Conservation (phyloP, 768 basidiomycete genomes). For the Boletellus emodensis region DNA sequence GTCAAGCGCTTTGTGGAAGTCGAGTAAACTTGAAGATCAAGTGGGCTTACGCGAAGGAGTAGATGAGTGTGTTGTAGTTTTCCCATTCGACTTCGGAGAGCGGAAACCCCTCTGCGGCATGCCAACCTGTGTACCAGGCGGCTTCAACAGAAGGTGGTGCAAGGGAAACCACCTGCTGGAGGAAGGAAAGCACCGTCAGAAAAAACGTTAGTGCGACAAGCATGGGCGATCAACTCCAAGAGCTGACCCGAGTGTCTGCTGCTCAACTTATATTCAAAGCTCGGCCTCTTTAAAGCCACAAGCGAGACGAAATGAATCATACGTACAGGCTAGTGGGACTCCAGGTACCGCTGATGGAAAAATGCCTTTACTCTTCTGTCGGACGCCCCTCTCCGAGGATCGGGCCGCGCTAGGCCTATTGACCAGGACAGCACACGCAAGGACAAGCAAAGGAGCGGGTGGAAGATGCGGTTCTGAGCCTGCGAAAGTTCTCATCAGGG, state of each 20-base stretch:
- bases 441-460: too few species aligned
- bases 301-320: not conserved
- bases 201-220: not conserved
- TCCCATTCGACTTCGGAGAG: constrained; percentile 57
- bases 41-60: constrained; percentile 54
- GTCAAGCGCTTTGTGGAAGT: not conserved
- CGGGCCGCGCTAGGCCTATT: too few species aligned
- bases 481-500: too few species aligned
- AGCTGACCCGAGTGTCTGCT: not conserved
- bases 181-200: not conserved
- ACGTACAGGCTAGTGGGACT: not conserved
- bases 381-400: too few species aligned
- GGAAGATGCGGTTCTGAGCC: too few species aligned
- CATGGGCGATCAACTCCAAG: not conserved
- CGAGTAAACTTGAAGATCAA: not conserved
- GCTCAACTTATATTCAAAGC: not conserved
- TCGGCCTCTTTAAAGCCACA: not conserved
- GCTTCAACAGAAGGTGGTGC: constrained; percentile 35
- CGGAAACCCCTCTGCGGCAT: constrained; percentile 47
- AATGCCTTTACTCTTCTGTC: too few species aligned
- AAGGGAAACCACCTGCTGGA: not conserved
- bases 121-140: constrained; percentile 69
- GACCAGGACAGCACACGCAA: too few species aligned
- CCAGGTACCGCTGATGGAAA: not conserved
- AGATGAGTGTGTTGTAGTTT: constrained; percentile 63